Base-by-base conservation (phyloP, 2,329 filamentous ascomycete species). In the Cryphonectria japonica region DNA sequence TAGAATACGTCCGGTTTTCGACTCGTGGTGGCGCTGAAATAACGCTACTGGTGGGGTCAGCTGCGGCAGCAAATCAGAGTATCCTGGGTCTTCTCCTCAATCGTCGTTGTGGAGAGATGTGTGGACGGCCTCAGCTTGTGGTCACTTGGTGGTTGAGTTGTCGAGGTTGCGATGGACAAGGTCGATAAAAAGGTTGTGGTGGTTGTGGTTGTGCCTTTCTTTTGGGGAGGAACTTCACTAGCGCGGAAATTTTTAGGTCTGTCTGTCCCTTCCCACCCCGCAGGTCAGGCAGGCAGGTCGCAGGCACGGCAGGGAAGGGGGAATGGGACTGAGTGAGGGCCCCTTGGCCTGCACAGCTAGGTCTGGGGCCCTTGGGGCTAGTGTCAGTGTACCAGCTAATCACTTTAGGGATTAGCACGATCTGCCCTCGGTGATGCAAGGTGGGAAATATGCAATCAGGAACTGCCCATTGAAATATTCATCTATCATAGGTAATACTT, bases 171-270 rank as follows among this genome's bases (percentile, higher is more conserved):
- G 32, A 54, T n/a, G 64, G 64, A 26, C 29, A 8, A 54, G 64
- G 46, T 39, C 29, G 34, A 37, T 32, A 54, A 54, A 66, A 65
- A 50, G 29, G 63, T 32, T 34, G 63, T 50, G 63, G 63, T 50
- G 41, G 46, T 54, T 54, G 43, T 66, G 64, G 43, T 66, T 50
- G 63, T 52, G 63, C 63, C 64, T 57, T 66, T 50, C 54, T 66
- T 66, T 57, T 57, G 64, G 46, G 22, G 37, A 34, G 64, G 29
- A 66, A 32, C 50, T 16, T 66, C 46, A 57, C 64, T 66, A 66
- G 64, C 43, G 64, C 26, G 22, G 64, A 66, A 66, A 66, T 66
- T 66, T 66, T 66, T 54, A 57, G 64, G 46, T 66, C 26, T 54
- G 64, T 39, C 46, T 39, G 46, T 57, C 50, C 64, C 64, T 54